Conservation (phyloP, 176 grass and related monocot genomes). For the Hordeum marinum region DNA sequence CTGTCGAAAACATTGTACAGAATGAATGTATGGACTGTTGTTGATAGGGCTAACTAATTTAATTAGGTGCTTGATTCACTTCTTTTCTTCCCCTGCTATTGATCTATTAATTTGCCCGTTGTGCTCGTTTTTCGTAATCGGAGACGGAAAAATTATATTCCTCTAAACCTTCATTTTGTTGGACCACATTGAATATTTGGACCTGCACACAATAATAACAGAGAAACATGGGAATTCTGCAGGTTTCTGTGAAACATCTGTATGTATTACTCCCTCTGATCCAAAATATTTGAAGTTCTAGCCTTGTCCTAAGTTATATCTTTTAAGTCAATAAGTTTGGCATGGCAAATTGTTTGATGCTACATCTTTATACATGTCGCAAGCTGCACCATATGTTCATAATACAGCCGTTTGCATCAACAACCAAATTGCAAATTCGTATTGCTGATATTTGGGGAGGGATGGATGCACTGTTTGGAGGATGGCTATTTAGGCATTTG, state of each 20-base stretch:
- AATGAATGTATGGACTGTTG: conserved; percentile 19
- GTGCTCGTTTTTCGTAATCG: not conserved
- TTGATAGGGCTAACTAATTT: not conserved
- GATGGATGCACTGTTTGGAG: too few species aligned
- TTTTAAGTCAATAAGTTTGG: not conserved
- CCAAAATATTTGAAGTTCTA: not conserved
- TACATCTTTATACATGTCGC: not conserved
- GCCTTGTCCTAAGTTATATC: not conserved
- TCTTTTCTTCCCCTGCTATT: not conserved
- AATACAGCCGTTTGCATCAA: too few species aligned
- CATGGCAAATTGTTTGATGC: not conserved
- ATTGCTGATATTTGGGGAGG: not conserved
- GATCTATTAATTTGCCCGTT: not conserved
- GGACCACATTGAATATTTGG: not conserved
- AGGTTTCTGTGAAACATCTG: too few species aligned
- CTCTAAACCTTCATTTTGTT: not conserved
- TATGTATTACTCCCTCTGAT: not conserved
- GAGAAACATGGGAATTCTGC: not conserved
- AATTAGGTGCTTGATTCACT: conserved; percentile 23
- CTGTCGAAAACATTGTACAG: conserved; percentile 39
- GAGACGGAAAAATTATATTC: not conserved
- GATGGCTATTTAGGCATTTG: not conserved
- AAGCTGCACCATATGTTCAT: not conserved
- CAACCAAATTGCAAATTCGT: too few species aligned
- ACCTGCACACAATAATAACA: not conserved